These are phyloP conservation scores for Tricholoma saponaceum DNA, from an alignment of 768 basidiomycete species.

Conservation along the genomic window DNA sequence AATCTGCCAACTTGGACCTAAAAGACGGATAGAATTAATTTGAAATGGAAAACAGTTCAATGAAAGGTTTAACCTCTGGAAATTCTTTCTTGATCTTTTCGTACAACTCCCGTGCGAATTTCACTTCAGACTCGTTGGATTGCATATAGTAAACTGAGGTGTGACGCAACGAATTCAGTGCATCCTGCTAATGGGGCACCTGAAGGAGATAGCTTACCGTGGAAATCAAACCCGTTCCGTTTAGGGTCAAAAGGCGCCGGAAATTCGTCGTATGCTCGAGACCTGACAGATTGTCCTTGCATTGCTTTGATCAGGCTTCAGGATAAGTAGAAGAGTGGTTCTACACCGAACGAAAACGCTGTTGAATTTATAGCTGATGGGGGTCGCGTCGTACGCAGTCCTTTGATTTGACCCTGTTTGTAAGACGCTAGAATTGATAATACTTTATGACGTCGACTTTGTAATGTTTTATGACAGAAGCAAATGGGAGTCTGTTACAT, in stretches of 20 bases:
- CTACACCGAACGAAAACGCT: no score
- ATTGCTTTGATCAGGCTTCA: no score
- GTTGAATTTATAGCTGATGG: no score
- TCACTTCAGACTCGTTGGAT: conserved; percentile 33
- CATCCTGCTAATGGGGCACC: not conserved
- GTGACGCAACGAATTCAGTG: not conserved
- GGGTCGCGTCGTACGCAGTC: no score
- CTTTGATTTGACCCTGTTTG: no score
- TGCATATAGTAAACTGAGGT: conserved; percentile 61
- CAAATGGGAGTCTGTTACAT: no score
- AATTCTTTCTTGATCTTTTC: conserved; percentile 60
- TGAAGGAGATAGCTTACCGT: conserved; percentile 40
- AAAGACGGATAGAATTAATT: conserved; percentile 1
- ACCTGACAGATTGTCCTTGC: conserved; percentile 23
- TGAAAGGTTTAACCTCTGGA: conserved; percentile 48
- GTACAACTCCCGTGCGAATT: conserved; percentile 53
- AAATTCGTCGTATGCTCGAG: conserved; percentile 50
- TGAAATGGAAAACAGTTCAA: not conserved
- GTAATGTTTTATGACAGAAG: no score
- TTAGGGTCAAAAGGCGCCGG: conserved; percentile 48
- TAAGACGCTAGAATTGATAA: no score
- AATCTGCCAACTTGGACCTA: conserved; percentile 60
- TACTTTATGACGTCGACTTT: no score
- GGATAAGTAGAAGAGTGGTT: no score
- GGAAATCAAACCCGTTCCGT: conserved; percentile 70